These are phyloP conservation scores for Daldinia vernicosa DNA, from an alignment of 495 filamentous ascomycete species.

Conservation along the genomic window DNA sequence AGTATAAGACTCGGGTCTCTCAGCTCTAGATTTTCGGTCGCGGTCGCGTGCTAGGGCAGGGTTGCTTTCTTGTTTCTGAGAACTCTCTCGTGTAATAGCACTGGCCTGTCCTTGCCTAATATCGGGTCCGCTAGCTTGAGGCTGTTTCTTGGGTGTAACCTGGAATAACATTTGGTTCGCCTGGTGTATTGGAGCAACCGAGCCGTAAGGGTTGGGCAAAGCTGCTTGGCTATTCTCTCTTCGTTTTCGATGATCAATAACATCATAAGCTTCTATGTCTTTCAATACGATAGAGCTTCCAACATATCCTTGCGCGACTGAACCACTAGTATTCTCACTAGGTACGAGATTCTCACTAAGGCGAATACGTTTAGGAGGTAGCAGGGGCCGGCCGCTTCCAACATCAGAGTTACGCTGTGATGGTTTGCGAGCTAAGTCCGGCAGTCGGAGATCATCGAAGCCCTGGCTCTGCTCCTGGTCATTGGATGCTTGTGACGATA, in stretches of 20 bases:
- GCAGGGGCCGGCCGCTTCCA: background rate
- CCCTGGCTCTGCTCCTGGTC: background rate
- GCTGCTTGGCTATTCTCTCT: conserved; percentile 16
- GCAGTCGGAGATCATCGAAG: background rate
- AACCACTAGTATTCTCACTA: background rate
- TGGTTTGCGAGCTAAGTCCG: background rate
- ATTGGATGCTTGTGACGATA: background rate
- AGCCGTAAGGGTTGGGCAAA: background rate
- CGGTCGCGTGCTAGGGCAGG: background rate
- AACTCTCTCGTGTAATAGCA: background rate
- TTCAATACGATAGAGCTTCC: conserved; percentile 34
- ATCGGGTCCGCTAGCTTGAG: background rate
- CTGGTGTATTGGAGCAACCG: background rate
- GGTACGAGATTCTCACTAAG: background rate
- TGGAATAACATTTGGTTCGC: conserved; percentile 6
- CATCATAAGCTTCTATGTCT: conserved; percentile 43
- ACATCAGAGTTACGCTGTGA: background rate
- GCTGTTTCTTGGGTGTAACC: background rate
- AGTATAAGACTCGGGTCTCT: background rate
- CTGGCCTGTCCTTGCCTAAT: background rate
- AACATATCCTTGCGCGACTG: background rate
- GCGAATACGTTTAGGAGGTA: conserved; percentile 28
- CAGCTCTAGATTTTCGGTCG: background rate
- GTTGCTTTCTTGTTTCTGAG: background rate
- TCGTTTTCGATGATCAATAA: conserved; percentile 36